These are phyloP conservation scores for Colletotrichum plurivorum DNA, from an alignment of 2,329 filamentous ascomycete species.

Conservation along the genomic window DNA sequence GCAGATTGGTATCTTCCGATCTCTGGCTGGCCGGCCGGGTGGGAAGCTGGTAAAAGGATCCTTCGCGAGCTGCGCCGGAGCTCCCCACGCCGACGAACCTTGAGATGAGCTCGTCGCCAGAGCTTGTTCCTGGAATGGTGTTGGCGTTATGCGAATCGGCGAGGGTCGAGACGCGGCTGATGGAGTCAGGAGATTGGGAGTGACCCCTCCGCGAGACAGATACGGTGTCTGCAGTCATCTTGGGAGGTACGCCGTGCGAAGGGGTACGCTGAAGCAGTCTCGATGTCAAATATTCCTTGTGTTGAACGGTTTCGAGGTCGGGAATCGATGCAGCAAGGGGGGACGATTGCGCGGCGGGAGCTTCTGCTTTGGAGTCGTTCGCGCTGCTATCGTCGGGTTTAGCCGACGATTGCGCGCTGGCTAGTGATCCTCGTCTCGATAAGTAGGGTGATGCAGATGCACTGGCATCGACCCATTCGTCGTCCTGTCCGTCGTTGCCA, in stretches of 20 bases:
- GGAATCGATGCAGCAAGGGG: slow-evolving; percentile 46
- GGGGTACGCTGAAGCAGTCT: slow-evolving; percentile 75
- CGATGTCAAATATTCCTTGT: slow-evolving; percentile 77
- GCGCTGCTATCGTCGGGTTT: slow-evolving; percentile 51
- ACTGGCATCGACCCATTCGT: slow-evolving; percentile 79
- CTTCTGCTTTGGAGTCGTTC: slow-evolving; percentile 45
- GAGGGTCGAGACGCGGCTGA: slow-evolving; percentile 56
- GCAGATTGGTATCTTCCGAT: slow-evolving; percentile 49
- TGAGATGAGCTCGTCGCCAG: slow-evolving; percentile 62
- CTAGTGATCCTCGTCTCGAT: slow-evolving; percentile 55
- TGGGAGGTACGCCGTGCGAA: slow-evolving; percentile 72
- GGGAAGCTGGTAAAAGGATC: slow-evolving; percentile 64
- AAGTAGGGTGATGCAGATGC: slow-evolving; percentile 73
- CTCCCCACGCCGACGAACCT: slow-evolving; percentile 69
- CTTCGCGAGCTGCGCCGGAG: slow-evolving; percentile 64
- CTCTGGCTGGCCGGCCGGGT: slow-evolving; percentile 47
- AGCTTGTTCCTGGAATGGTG: slow-evolving; percentile 40
- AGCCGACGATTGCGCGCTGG: slow-evolving; percentile 62
- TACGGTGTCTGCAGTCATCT: slow-evolving; percentile 74
- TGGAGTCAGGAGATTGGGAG: slow-evolving; percentile 52
- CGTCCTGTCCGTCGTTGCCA: slow-evolving; percentile 66
- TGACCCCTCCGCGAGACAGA: slow-evolving; percentile 56
- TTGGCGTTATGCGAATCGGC: slow-evolving; percentile 52
- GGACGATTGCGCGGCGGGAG: slow-evolving; percentile 31
- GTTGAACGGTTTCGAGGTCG: slow-evolving; percentile 61